Conservation (phyloP, 2,329 filamentous ascomycete species). For the Cyphellophora attinorum region DNA sequence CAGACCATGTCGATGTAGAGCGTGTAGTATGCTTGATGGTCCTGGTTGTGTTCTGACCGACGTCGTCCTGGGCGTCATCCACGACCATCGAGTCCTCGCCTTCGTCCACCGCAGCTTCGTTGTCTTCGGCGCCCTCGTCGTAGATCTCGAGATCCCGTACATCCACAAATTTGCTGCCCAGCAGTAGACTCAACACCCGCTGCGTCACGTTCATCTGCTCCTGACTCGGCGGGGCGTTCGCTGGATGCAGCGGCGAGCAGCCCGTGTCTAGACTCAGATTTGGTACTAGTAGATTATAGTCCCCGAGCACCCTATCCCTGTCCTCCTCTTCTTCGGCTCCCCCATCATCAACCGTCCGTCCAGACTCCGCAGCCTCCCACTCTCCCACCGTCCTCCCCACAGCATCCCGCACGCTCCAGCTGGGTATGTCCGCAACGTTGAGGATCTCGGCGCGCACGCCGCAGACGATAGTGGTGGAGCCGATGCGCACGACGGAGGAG, state of each 20-base stretch:
- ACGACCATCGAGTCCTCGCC: slow-evolving; percentile 86
- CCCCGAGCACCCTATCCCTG: slow-evolving; percentile 32
- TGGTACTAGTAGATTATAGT: slow-evolving; percentile 67
- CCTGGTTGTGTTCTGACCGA: too few species aligned
- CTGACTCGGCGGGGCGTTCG: slow-evolving; percentile 57
- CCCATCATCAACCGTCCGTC: slow-evolving; percentile 7
- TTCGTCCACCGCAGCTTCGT: slow-evolving; percentile 28
- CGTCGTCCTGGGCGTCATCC: too few species aligned
- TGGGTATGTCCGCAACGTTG: slow-evolving; percentile 62
- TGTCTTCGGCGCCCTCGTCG: slow-evolving; percentile 14
- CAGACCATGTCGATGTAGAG: slow-evolving; percentile 94
- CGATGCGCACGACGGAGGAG: slow-evolving; percentile 75
- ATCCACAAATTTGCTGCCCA: slow-evolving; percentile 58
- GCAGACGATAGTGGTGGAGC: slow-evolving; percentile 80
- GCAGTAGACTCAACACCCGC: slow-evolving; percentile 65
- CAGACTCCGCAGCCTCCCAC: too few species aligned
- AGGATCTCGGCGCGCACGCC: slow-evolving; percentile 83
- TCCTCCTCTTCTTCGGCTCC: slow-evolving; percentile 34
- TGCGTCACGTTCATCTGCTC: slow-evolving; percentile 80
- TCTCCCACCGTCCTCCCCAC: background rate
- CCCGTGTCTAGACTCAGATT: slow-evolving; percentile 91
- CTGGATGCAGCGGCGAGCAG: slow-evolving; percentile 78
- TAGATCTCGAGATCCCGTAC: slow-evolving; percentile 60
- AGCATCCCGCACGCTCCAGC: slow-evolving; percentile 26
- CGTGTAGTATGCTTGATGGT: too few species aligned